Base-by-base conservation (phyloP, 2,329 filamentous ascomycete genomes). In the Apiospora pterosperma region DNA sequence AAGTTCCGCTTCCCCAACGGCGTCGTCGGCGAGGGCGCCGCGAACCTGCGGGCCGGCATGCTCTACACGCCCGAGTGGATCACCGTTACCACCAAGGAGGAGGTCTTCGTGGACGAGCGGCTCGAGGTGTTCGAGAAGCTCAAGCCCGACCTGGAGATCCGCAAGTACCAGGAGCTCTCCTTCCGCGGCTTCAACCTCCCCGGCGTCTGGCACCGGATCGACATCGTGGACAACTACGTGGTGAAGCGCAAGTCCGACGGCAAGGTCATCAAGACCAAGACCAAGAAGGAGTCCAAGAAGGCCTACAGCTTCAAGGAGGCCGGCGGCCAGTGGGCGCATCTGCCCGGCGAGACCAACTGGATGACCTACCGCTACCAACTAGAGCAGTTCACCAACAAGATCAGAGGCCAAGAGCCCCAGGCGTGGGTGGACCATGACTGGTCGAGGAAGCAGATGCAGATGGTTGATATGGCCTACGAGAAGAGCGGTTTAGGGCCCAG, bases 391-490 rank as follows among this genome's bases (percentile, higher is more conserved):
- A 76, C 80, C 3, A 77, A 79, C 65, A 72, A 68, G 52, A 67
- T 80, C 34, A 75, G 75, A 42, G 76, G 76, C 2, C 68, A 74
- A 16, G 69, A 73, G 25, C 72, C 72, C 10, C 71, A 66, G 2
- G 69, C 76, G 25, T 81, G 79, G 79, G 71, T 81, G 31, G 67
- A 69, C 25, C 71, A 69, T 1, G 69, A 73, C 61, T 76, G 80
- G 60, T 78, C 74, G 8, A 73, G 80, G 25, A 69, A 69, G 64
- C 75, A 71, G 68, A 78, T 78, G 77, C 74, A 68, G 70, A 76
- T 77, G 69, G 72, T 81, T 48, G 80, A 81, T 68, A 72, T 72
- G 68, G 77, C 74, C 6, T 81, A 80, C 65, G 66, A 66, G n/a
- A n/a, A n/a, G n/a, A n/a, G n/a, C n/a, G n/a, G n/a, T n/a, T n/a